Percentiles rank a stretch among this genome's conserved stretches.
phyloP scores from a whole-genome alignment of 106 monocot genomes.

The Apostasia ramifera region DNA sequence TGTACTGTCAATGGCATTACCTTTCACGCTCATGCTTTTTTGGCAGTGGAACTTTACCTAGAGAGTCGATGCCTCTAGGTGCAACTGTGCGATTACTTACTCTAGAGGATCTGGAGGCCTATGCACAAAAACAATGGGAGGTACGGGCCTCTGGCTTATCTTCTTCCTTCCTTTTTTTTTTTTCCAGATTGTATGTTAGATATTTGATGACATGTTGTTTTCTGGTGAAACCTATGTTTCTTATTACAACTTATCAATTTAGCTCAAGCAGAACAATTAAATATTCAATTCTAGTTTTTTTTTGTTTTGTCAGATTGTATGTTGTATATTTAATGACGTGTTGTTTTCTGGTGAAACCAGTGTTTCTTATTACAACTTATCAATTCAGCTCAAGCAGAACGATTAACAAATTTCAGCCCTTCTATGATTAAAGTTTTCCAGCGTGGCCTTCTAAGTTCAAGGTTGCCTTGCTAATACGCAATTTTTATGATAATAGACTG shows the following conservation, averaged over 20 bases:
- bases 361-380: slow-evolving; percentile 93
- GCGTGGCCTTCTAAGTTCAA: slow-evolving; percentile 89
- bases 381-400: slow-evolving; percentile 80
- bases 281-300: no score
- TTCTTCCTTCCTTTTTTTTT: not conserved
- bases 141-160: slow-evolving; percentile 23
- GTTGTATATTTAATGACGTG: slow-evolving; percentile 3
- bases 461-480: slow-evolving; percentile 26
- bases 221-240: slow-evolving; percentile 49
- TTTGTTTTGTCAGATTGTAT: not conserved
- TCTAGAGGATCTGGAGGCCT: slow-evolving; percentile 68
- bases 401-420: slow-evolving; percentile 60
- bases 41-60: slow-evolving; percentile 72
- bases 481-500: not conserved
- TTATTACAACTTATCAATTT: slow-evolving; percentile 93
- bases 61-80: slow-evolving; percentile 74
- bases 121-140: slow-evolving; percentile 94
- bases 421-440: slow-evolving; percentile 96
- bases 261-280: slow-evolving; percentile 61
- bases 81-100: slow-evolving; percentile 69
- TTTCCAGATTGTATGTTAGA: not conserved
- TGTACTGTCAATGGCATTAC: no score
- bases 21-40: not conserved
- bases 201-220: not conserved
- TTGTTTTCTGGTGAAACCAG: slow-evolving; percentile 28